Evolutionary conservation across 306 rosid species (phyloP), one percentile per base, ranked within the genome.

Genomic region (Sesbania bispinosa): DNA sequence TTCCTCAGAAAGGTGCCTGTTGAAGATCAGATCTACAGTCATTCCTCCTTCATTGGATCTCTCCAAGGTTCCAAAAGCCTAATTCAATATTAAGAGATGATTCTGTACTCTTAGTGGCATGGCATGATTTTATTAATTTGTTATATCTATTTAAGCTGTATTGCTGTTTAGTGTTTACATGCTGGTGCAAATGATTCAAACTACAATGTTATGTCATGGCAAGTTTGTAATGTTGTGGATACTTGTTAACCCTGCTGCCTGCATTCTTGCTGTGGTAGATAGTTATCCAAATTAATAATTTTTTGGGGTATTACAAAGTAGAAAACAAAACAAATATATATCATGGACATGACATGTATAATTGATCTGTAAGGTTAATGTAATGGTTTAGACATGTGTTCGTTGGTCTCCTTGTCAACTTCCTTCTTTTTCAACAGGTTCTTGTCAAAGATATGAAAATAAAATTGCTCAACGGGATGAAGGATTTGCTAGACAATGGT

Each of bases 1-100:
- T 82, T 87, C 91, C 67, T 80, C 93, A 13, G 96, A 93, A 67
- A 86, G 97, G 86, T 88, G 92, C 75, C 61, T 90, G 38, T 74
- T 88, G 86, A 86, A 88, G 88, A 85, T 81, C 48, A 82, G 73
- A 69, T 81, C 85, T 52, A 81, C 63, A 45, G 79, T 93, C 61
- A 52, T 90, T 80, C 96, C 96, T 79, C 96, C 93, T 65, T 79
- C 96, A 23, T 50, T 55, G 21, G 81, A 79, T 62, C 92, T 93
- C 24, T 90, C 93, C 62, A 90, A 90, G 93, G 97, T 88, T 73
- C 69, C 38, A 24, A 64, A 45, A 57, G 36, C 38, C 29, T 67
- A 24, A 24, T 35, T 82, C 26, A 61, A 52, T 62, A 39, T 15
- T 14, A 26, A 48, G 68, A 46, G 14, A 13, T 55, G 69, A 48